These are phyloP conservation scores for Phytophthora pluvialis DNA, from an alignment of 352 stramenopile genomes.

Conservation along the genomic window DNA sequence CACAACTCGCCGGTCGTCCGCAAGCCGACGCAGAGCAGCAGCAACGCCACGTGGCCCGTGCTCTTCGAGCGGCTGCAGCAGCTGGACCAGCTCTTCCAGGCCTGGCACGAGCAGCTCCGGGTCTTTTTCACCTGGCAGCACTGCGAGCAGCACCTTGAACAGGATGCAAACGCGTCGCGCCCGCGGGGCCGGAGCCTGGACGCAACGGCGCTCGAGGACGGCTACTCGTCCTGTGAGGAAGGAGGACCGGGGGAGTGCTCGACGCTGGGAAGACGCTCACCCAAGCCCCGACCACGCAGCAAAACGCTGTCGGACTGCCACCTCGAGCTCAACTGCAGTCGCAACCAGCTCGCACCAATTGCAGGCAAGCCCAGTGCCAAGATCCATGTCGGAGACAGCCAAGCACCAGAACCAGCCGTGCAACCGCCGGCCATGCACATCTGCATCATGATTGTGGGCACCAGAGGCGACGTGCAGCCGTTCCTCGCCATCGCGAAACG, in stretches of 20 bases:
- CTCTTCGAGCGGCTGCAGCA: slow-evolving; percentile 34
- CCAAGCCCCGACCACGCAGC: slow-evolving; percentile 20
- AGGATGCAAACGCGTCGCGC: slow-evolving; percentile 11
- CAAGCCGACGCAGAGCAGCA: slow-evolving; percentile 10
- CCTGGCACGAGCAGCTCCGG: slow-evolving; percentile 34
- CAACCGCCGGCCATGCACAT: slow-evolving; percentile 60
- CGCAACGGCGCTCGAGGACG: slow-evolving; percentile 9
- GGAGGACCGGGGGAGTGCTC: slow-evolving; percentile 16
- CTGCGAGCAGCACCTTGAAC: slow-evolving; percentile 1
- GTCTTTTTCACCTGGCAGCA: slow-evolving; percentile 21
- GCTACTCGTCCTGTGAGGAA: slow-evolving; percentile 28
- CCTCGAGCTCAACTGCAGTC: slow-evolving; percentile 22
- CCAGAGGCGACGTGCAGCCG: slow-evolving; percentile 80
- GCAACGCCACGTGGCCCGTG: slow-evolving; percentile 14
- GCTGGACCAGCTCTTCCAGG: slow-evolving; percentile 37
- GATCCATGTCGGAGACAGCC: slow-evolving; percentile 8
- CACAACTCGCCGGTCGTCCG: slow-evolving; percentile 24
- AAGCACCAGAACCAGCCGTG: background rate
- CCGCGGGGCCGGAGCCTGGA: slow-evolving; percentile 21
- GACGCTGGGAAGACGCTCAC: slow-evolving; percentile 16
- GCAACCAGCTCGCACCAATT: slow-evolving; percentile 15
- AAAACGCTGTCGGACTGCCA: slow-evolving; percentile 32
- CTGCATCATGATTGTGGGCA: slow-evolving; percentile 91
- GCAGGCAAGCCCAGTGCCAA: slow-evolving; percentile 7
- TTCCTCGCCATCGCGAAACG: slow-evolving; percentile 85